Conservation (phyloP, 306 rosid genomes). For the Cotoneaster glaucophyllus region DNA sequence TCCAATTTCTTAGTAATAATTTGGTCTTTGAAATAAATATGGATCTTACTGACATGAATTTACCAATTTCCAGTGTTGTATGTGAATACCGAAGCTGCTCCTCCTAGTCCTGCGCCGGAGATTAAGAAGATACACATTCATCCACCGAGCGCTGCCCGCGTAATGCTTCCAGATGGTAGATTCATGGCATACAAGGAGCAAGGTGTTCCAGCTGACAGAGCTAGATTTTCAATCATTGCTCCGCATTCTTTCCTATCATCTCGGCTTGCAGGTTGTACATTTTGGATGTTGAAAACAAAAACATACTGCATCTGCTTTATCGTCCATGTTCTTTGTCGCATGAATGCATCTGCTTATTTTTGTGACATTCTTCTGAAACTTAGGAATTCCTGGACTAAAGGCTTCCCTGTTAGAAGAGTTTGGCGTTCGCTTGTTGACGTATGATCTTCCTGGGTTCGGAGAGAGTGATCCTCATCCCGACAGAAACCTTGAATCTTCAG, state of each 20-base stretch:
- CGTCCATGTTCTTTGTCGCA: neutral
- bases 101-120: conserved; percentile 15
- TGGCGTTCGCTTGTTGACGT: conserved; percentile 74
- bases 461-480: conserved; percentile 90
- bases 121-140: conserved; percentile 54
- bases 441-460: conserved; percentile 97
- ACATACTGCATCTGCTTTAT: conserved; percentile 4
- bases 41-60: conserved; percentile 16
- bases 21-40: neutral
- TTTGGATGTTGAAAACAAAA: conserved; percentile 3
- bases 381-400: conserved; percentile 88
- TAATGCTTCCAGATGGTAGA: conserved; percentile 89
- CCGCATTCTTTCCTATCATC: conserved; percentile 92
- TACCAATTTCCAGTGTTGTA: conserved; percentile 46
- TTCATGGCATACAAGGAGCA: conserved; percentile 75
- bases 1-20: neutral
- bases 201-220: conserved; percentile 65
- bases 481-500: conserved; percentile 77
- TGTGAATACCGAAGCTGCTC: conserved; percentile 28
- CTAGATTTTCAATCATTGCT: conserved; percentile 70
- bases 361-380: conserved; percentile 3
- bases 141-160: conserved; percentile 70
- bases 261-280: conserved; percentile 74
- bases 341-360: neutral
- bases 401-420: conserved; percentile 79